Evolutionary conservation across 2,329 filamentous ascomycete species (phyloP), one percentile per base, ranked within the genome.

Genomic region (Fonsecaea monophora): DNA sequence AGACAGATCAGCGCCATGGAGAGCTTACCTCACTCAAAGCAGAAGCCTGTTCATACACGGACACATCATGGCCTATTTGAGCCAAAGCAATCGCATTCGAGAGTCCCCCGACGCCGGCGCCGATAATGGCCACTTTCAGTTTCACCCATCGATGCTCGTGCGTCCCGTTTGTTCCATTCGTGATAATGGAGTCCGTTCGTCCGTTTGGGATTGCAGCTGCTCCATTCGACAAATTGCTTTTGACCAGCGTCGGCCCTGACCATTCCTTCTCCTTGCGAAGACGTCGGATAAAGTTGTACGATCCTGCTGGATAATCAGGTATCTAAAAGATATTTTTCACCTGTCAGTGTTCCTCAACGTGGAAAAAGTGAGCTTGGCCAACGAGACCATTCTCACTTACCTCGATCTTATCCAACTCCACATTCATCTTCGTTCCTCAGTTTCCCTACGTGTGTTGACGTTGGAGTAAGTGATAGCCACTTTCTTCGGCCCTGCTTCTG

Each of bases 11-110:
- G 37, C 55, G 35, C 34, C 5, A 40, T 15, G n/a, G 5, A 37
- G 18, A 15, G 32, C 21, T 32, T 30, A 60, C 56, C 56, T 60
- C 56, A 35, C 56, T 42, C 38, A 60, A 48, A 30, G 56, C 56
- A 8, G 56, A 48, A 25, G 56, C 56, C 18, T 25, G 21, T 8
- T 60, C 56, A 40, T 60, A 60, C 38, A 60, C 25, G 10, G 56
- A 45, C 37, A 60, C 56, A 32, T 34, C 25, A 21, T 32, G 32
- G 18, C 56, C 56, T 5, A 4, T 42, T 32, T 25, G 18, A 32
- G 40, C 25, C 21, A 60, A 21, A 9, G 56, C 56, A 32, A 60
- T 60, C 13, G 56, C 56, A 32, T 40, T 25, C 4, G 56, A 45
- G 21, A 60, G 38, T 10, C 56, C 56, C 4, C 56, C 56, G 12